phyloP scores from a whole-genome alignment of 2,329 filamentous ascomycete species.

The Ophiostoma sp. region DNA sequence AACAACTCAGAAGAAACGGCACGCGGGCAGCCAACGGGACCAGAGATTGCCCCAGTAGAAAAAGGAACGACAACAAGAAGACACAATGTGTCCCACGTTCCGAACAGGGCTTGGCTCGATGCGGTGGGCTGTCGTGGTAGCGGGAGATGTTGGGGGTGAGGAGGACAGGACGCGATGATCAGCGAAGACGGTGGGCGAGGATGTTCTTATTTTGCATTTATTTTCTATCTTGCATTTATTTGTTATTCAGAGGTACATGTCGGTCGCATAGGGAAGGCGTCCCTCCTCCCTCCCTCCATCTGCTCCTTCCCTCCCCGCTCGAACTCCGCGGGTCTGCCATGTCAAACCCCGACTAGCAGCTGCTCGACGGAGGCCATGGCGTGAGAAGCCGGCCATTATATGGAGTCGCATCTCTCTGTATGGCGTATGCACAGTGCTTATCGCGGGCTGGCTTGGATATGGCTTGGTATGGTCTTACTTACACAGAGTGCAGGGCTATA shows the following conservation, averaged over 20 bases:
- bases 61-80: slow-evolving; percentile 5
- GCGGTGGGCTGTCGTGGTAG: slow-evolving; percentile 9
- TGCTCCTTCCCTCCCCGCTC: neutral
- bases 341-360: slow-evolving; percentile 19
- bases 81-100: slow-evolving; percentile 5
- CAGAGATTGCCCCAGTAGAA: slow-evolving; percentile 8
- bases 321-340: neutral
- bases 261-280: neutral
- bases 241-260: neutral
- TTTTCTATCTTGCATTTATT: neutral
- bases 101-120: slow-evolving; percentile 18
- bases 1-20: slow-evolving; percentile 10
- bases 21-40: slow-evolving; percentile 17
- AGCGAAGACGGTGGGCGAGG: neutral
- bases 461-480: too few species aligned
- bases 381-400: slow-evolving; percentile 1
- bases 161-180: neutral
- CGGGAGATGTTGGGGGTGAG: slow-evolving; percentile 1
- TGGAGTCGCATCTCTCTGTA: neutral
- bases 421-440: neutral
- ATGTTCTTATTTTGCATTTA: neutral
- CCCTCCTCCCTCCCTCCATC: too few species aligned
- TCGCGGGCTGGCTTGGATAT: neutral
- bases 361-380: slow-evolving; percentile 13
- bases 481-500: too few species aligned